Evolutionary conservation across 2,329 filamentous ascomycete species (phyloP), one percentile per base, ranked within the genome.

Genomic region (Harringtonia aguacate): DNA sequence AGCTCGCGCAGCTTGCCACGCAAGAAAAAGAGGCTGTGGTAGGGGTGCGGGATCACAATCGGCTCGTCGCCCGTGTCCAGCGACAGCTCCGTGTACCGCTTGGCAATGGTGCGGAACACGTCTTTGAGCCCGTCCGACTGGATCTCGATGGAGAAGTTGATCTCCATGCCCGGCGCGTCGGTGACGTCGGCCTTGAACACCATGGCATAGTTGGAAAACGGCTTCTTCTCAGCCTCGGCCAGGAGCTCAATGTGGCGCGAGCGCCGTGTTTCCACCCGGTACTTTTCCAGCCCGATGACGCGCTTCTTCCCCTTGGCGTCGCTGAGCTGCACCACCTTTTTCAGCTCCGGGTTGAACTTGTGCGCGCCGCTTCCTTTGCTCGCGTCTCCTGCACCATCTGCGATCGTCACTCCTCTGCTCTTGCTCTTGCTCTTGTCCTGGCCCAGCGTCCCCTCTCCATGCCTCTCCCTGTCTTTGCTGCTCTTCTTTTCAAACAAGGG

Each of bases 271-370:
- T 39, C 39, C 28, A 39, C 33, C 36, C 38, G 38, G 42, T 44
- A 44, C 30, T 27, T 39, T 28, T 44, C 42, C 10, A 39, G 42
- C 3, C 42, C 36, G 14, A 44, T 39, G 10, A 44, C 42, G 15
- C 21, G 42, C 36, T 39, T 38, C 28, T 38, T 39, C 28, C 42
- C 42, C 36, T 44, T 30, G 5, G 18, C 29, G 29, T 44, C 42
- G 29, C 42, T 38, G 36, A 38, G 39, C 21, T 44, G 42, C 20
- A 44, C 42, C 14, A 44, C 42, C n/a, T 44, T 44, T 28, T 44
- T 44, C 18, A 44, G 42, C 28, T 44, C 36, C 3, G 42, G 36
- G 36, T 33, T 39, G 36, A 44, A 38, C 15, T 38, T 15, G 31
- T 34, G 21, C 20, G 14, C 12, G 7, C 12, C 36, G 8, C 20